A percentile compares a stretch with the other conserved stretches of the same genome.
phyloP scores from a whole-genome alignment of 805 yeast species.

The Zygoascus ofunaensis region DNA sequence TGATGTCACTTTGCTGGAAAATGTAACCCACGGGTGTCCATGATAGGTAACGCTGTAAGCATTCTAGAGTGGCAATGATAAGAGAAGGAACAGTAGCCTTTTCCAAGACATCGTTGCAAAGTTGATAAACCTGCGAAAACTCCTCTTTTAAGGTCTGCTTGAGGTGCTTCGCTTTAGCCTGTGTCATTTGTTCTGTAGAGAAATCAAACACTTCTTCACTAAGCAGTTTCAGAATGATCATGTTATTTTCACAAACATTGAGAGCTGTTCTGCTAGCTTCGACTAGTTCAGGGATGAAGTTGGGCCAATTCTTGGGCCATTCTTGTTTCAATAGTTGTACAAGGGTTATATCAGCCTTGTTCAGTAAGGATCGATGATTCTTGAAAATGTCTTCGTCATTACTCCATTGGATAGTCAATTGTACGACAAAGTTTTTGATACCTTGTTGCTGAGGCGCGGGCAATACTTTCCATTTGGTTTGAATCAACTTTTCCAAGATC shows the following conservation, averaged over 20 bases:
- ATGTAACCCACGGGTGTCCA: constrained; percentile 92
- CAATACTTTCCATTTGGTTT: constrained; percentile 86
- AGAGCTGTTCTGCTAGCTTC: constrained; percentile 72
- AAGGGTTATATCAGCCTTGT: constrained; percentile 86
- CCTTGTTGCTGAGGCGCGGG: constrained; percentile 87
- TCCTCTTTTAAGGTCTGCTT: constrained; percentile 81
- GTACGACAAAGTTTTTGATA: constrained; percentile 85
- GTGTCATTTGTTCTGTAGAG: constrained; percentile 94
- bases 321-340: constrained; percentile 95
- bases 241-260: constrained; percentile 95
- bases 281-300: constrained; percentile 88
- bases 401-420: constrained; percentile 87
- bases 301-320: constrained; percentile 99
- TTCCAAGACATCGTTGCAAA: constrained; percentile 89
- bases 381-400: constrained; percentile 68
- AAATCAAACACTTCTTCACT: constrained; percentile 95
- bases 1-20: constrained; percentile 68
- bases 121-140: constrained; percentile 84
- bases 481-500: constrained; percentile 80
- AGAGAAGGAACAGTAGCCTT: constrained; percentile 79
- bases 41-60: constrained; percentile 74
- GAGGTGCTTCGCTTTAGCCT: constrained; percentile 78
- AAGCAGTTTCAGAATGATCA: constrained; percentile 79
- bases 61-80: constrained; percentile 72
- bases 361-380: constrained; percentile 71